phyloP scores from a whole-genome alignment of 2,329 filamentous ascomycete species.

The Fusarium coicis region DNA sequence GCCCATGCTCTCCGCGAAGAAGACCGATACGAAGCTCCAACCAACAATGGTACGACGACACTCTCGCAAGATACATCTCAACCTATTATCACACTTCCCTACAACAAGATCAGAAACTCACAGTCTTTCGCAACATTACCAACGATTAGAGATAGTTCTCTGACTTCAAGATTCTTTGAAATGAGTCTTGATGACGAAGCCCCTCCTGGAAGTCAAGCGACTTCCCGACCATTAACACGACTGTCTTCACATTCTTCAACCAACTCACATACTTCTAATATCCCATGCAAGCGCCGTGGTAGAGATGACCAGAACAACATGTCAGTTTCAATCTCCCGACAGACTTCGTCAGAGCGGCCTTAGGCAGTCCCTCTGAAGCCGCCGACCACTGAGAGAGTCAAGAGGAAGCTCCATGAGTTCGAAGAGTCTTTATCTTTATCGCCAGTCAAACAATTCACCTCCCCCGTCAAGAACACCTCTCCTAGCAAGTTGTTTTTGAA shows the following conservation, averaged over 20 bases:
- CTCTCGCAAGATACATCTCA: constrained; percentile 20
- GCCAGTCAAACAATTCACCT: constrained; percentile 48
- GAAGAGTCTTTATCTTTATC: constrained; percentile 47
- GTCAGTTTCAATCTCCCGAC: constrained; percentile 15
- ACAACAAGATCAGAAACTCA: constrained; percentile 43
- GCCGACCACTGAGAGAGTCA: constrained; percentile 46
- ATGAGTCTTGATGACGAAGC: constrained; percentile 53
- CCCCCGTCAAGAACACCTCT: constrained; percentile 56
- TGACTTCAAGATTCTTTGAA: constrained; percentile 50
- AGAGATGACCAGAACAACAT: constrained; percentile 37
- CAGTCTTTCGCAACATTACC: constrained; percentile 43
- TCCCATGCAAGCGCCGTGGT: constrained; percentile 43
- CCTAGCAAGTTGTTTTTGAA: constrained; percentile 69
- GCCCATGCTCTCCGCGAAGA: constrained; percentile 55
- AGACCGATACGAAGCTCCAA: constrained; percentile 51
- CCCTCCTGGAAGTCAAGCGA: constrained; percentile 60
- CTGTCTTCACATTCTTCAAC: constrained; percentile 40
- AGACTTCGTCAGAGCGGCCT: constrained; percentile 38
- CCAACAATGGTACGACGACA: constrained; percentile 51
- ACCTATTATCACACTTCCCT: constrained; percentile 30
- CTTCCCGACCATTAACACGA: constrained; percentile 44
- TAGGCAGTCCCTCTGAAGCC: constrained; percentile 51
- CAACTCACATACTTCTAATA: constrained; percentile 40
- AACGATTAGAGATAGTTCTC: constrained; percentile 58
- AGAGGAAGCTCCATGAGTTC: constrained; percentile 48